Conservation (phyloP, 1,139 yeast genomes). For the Geotrichum phurueaensis region DNA sequence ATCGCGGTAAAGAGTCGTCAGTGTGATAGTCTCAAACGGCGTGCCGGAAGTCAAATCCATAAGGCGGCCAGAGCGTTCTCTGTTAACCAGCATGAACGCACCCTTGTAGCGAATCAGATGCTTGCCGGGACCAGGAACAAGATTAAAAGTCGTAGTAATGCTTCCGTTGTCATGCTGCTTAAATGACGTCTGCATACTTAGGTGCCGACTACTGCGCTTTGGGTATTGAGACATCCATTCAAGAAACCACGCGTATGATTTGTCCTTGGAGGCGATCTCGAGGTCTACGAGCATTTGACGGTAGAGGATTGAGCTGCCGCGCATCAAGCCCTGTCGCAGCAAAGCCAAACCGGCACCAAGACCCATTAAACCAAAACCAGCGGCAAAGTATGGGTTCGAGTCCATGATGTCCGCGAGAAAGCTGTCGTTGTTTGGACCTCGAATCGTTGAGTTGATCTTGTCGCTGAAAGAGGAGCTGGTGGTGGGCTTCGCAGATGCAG, state of each 20-base stretch:
- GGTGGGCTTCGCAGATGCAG: neutral
- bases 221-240: conserved; percentile 91
- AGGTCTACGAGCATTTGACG: conserved; percentile 83
- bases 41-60: conserved; percentile 87
- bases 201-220: conserved; percentile 66
- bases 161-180: conserved; percentile 92
- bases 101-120: conserved; percentile 81
- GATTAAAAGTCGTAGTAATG: conserved; percentile 75
- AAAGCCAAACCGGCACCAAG: conserved; percentile 82
- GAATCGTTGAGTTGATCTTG: conserved; percentile 1
- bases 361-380: conserved; percentile 92
- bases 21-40: conserved; percentile 91
- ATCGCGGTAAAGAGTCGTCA: conserved; percentile 85
- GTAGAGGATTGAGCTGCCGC: conserved; percentile 62
- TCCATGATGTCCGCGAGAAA: conserved; percentile 42
- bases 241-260: conserved; percentile 88
- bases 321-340: conserved; percentile 62
- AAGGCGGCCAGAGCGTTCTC: conserved; percentile 86
- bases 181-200: conserved; percentile 83
- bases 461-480: conserved; percentile 4
- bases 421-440: conserved; percentile 16
- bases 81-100: conserved; percentile 79
- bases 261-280: conserved; percentile 90
- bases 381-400: conserved; percentile 89
- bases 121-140: conserved; percentile 98